These are phyloP conservation scores for Marasmius tenuissimus DNA, from an alignment of 1,284 basidiomycete genomes.

Conservation along the genomic window DNA sequence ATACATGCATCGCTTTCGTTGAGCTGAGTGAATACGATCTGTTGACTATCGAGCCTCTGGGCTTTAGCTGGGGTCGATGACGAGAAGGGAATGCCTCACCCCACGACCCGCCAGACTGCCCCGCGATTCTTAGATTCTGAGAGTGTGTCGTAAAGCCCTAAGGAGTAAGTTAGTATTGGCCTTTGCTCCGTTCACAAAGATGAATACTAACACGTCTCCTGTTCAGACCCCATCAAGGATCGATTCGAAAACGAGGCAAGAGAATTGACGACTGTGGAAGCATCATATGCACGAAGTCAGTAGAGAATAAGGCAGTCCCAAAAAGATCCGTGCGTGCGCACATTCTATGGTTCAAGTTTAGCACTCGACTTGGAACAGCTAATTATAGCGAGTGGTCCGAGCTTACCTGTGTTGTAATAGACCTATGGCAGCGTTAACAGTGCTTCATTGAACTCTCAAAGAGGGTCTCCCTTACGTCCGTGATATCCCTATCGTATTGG, in stretches of 20 bases:
- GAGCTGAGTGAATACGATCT: conserved; percentile 55
- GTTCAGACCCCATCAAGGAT: conserved; percentile 57
- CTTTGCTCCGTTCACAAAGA: background rate
- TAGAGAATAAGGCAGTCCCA: background rate
- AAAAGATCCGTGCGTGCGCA: too few species aligned
- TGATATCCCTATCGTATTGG: conserved; percentile 65
- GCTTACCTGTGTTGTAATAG: conserved; percentile 55
- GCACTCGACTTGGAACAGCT: background rate
- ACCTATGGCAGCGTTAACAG: conserved; percentile 29
- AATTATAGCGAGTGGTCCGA: background rate
- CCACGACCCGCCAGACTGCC: conserved; percentile 60
- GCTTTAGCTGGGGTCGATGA: background rate
- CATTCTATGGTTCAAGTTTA: conserved; percentile 1
- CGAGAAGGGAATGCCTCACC: conserved; percentile 28
- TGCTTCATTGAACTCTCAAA: background rate
- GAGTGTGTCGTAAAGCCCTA: conserved; percentile 56
- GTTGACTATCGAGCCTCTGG: conserved; percentile 38
- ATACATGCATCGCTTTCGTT: conserved; percentile 39
- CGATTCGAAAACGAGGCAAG: conserved; percentile 45
- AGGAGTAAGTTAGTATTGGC: background rate
- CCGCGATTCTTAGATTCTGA: conserved; percentile 47
- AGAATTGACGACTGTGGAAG: conserved; percentile 37
- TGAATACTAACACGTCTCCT: conserved; percentile 49
- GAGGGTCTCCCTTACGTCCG: conserved; percentile 41
- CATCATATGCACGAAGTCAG: background rate